Base-by-base conservation (phyloP, 768 basidiomycete species). In the Lactifluus piperatus region DNA sequence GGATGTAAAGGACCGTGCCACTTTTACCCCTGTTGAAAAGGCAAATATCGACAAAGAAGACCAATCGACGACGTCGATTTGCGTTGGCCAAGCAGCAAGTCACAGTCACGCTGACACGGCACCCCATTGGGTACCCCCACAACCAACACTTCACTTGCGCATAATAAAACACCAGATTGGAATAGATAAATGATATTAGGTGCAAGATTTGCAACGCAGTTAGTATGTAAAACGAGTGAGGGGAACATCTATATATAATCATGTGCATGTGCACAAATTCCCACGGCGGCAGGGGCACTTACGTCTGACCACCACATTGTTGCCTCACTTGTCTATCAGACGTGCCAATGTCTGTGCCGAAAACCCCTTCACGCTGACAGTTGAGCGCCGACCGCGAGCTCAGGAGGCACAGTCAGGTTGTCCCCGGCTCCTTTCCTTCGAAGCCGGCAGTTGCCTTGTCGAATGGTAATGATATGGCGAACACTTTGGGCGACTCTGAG, bases 371-470 rank as follows among this genome's bases (percentile, higher is more conserved):
- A 22, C 64, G 43, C 20, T 66, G 34, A 62, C 64, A 36, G 59
- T 59, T 64, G 44, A 65, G 64, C 34, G 62, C 59, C 60, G 68
- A 60, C 51, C 58, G 44, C 51, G 65, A 52, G 46, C 36, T 56
- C 34, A 66, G 46, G 66, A 64, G 63, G 59, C 58, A 26, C 41
- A 62, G 62, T 37, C 67, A 64, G 47, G 46, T 57, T 18, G 54
- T 54, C 26, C 64, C 64, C 22, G 59, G 56, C 58, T 46, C 51
- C 27, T 43, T 62, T 27, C 46, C 64, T 54, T 43, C 62, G 46
- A 57, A 66, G 56, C 61, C 64, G 47, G 62, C 65, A 18, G 83
- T 85, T 5, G 77, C 86, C 51, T 88, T 87, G 11, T 73, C 87
- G 48, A 79, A 79, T 22, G 79, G 82, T 43, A 78, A 78, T 50